phyloP scores from a whole-genome alignment of 306 rosid species.

The Cucumis melo region DNA sequence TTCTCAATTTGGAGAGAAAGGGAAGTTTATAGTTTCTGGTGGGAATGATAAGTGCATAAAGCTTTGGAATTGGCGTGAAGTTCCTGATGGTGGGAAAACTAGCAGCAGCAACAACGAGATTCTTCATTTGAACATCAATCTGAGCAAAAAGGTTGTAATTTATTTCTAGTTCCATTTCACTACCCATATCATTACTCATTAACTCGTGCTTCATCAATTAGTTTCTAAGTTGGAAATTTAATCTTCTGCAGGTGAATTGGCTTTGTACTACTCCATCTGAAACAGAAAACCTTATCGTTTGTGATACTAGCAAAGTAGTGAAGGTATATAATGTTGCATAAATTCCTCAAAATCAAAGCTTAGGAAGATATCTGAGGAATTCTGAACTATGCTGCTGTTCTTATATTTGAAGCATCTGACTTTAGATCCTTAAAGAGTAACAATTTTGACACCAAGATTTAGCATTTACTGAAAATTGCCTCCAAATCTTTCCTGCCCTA shows the following conservation, averaged over 20 bases:
- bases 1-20: conserved; percentile 71
- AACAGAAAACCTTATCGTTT: conserved; percentile 68
- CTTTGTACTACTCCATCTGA: conserved; percentile 66
- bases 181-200: neutral
- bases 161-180: conserved; percentile 3
- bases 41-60: conserved; percentile 77
- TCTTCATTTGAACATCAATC: conserved; percentile 31
- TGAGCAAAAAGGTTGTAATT: conserved; percentile 51
- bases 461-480: neutral
- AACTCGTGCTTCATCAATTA: neutral
- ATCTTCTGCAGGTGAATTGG: conserved; percentile 69
- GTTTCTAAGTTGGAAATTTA: neutral
- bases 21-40: conserved; percentile 73
- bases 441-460: neutral
- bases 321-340: conserved; percentile 60
- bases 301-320: conserved; percentile 76
- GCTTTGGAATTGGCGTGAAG: conserved; percentile 67
- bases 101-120: conserved; percentile 5
- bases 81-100: conserved; percentile 21
- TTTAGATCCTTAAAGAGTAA: neutral
- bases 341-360: neutral
- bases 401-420: neutral
- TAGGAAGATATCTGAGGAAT: neutral
- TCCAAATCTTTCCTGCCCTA: neutral
- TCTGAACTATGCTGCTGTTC: neutral